These are phyloP conservation scores for Thelonectria discophora DNA, from an alignment of 2,329 filamentous ascomycete genomes.

Conservation along the genomic window DNA sequence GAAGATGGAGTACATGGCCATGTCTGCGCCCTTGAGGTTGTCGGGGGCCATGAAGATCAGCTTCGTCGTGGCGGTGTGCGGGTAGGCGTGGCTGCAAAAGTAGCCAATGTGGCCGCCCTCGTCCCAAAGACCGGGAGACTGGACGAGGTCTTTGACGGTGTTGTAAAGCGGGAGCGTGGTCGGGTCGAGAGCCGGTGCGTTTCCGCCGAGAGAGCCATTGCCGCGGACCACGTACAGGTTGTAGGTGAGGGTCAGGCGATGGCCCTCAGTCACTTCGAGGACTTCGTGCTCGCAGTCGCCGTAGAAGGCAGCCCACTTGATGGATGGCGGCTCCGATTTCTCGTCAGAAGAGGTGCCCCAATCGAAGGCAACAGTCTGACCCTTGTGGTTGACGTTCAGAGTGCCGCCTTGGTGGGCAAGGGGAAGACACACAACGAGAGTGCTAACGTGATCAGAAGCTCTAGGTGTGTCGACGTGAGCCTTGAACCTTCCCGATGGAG, in stretches of 20 bases:
- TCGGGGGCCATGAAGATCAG: too few species aligned
- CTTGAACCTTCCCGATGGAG: slow-evolving; percentile 59
- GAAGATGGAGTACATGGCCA: too few species aligned
- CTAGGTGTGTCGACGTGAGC: slow-evolving; percentile 63
- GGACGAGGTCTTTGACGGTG: too few species aligned
- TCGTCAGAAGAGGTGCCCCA: slow-evolving; percentile 42
- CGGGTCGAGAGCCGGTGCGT: too few species aligned
- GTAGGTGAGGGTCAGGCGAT: slow-evolving; percentile 68
- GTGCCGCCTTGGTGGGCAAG: slow-evolving; percentile 49
- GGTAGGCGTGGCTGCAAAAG: too few species aligned
- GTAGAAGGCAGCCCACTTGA: slow-evolving; percentile 62
- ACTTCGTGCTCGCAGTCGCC: slow-evolving; percentile 63
- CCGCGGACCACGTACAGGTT: slow-evolving; percentile 54
- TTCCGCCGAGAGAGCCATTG: too few species aligned
- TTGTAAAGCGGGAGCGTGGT: too few species aligned
- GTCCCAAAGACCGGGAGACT: too few species aligned
- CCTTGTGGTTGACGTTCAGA: slow-evolving; percentile 54
- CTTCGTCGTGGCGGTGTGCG: too few species aligned
- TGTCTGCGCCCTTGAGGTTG: too few species aligned
- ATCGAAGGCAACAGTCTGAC: slow-evolving; percentile 49
- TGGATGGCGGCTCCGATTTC: slow-evolving; percentile 14
- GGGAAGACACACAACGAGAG: slow-evolving; percentile 61
- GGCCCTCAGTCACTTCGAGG: slow-evolving; percentile 57
- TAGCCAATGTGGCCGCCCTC: too few species aligned
- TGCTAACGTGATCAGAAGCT: slow-evolving; percentile 57